Conservation (phyloP, 345 rosid species). For the Linum trigynum region DNA sequence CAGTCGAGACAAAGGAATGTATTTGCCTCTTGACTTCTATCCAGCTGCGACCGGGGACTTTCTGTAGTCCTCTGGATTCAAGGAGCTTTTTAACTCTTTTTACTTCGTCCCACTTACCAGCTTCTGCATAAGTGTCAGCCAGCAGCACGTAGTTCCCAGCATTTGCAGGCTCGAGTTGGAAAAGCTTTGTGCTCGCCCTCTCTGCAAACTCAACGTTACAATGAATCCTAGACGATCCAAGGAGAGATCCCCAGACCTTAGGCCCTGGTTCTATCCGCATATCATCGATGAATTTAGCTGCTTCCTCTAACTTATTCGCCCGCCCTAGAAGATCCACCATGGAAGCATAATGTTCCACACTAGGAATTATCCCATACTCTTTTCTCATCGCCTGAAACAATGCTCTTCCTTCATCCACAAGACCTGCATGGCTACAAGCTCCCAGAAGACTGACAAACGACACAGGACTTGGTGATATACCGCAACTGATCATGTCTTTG, state of each 20-base stretch:
- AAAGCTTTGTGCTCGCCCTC: constrained; percentile 24
- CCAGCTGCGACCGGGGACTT: constrained; percentile 21
- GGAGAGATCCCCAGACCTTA: constrained; percentile 29
- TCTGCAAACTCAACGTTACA: constrained; percentile 22
- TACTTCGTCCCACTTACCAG: constrained; percentile 20
- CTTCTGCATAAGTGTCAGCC: constrained; percentile 23
- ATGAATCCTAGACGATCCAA: constrained; percentile 25
- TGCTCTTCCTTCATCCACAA: background rate
- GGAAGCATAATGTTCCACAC: constrained; percentile 77
- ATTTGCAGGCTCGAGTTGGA: constrained; percentile 25
- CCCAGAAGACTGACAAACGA: background rate
- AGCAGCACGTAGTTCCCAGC: constrained; percentile 30
- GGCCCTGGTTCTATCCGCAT: constrained; percentile 25
- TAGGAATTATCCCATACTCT: constrained; percentile 5
- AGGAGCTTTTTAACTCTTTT: constrained; percentile 19
- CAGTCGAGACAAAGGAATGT: constrained; percentile 52
- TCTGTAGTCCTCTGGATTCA: constrained; percentile 19
- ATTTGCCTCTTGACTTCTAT: constrained; percentile 35
- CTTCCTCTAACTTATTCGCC: constrained; percentile 22
- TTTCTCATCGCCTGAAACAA: background rate
- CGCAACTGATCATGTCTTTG: background rate
- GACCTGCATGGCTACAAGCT: background rate
- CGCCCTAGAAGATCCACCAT: constrained; percentile 41
- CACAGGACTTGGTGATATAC: background rate
- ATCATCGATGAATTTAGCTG: constrained; percentile 17